These are phyloP conservation scores for Entomophthora muscae DNA, from an alignment of 371 early-diverging fungal species.

Conservation along the genomic window DNA sequence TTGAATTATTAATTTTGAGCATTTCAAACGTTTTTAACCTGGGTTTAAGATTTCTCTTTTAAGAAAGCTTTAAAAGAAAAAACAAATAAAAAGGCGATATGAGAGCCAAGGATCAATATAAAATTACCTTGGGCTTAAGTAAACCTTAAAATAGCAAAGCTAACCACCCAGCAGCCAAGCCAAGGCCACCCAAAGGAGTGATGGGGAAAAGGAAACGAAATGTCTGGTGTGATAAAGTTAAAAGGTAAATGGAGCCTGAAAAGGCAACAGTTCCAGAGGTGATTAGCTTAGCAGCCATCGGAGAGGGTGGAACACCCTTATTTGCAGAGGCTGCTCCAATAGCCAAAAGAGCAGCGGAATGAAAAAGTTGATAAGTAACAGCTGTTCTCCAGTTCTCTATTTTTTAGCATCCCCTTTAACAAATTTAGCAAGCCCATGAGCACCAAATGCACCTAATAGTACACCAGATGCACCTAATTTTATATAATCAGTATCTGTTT, in stretches of 20 bases:
- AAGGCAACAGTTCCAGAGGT: slow-evolving; percentile 41
- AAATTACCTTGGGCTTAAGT: too few relatives aligned
- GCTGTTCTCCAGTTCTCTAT: slow-evolving; percentile 41
- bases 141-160: slow-evolving; percentile 31
- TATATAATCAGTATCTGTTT: not conserved
- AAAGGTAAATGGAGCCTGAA: slow-evolving; percentile 39
- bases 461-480: slow-evolving; percentile 42
- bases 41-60: too few relatives aligned
- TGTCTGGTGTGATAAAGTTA: slow-evolving; percentile 23
- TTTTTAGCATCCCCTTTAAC: slow-evolving; percentile 36
- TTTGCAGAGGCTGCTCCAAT: slow-evolving; percentile 14
- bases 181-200: slow-evolving; percentile 57
- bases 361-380: slow-evolving; percentile 45
- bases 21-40: too few relatives aligned
- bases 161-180: slow-evolving; percentile 56
- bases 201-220: slow-evolving; percentile 38
- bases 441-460: slow-evolving; percentile 52
- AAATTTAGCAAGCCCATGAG: slow-evolving; percentile 48
- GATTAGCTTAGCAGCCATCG: slow-evolving; percentile 26
- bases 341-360: slow-evolving; percentile 36
- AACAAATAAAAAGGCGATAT: too few relatives aligned
- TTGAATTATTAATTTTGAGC: too few relatives aligned
- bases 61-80: too few relatives aligned
- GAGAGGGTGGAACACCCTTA: too few relatives aligned
- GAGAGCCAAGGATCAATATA: too few relatives aligned